Base-by-base conservation (phyloP, 2,329 filamentous ascomycete species). In the Blastomyces percursus region DNA sequence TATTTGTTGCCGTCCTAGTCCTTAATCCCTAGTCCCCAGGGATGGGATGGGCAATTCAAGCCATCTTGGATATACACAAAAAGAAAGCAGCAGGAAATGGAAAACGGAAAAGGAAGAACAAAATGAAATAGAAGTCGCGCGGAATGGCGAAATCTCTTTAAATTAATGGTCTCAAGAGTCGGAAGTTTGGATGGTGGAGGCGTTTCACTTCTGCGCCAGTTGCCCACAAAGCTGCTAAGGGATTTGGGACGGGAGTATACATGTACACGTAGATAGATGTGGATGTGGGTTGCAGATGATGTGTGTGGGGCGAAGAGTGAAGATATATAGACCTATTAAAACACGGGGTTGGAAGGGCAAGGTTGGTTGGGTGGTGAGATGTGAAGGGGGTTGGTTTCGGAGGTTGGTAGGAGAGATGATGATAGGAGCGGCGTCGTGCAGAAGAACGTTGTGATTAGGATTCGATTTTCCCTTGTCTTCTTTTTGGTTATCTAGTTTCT, bases 271-370 rank as follows among this genome's bases (percentile, higher is more conserved):
- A 27, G 21, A 50, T 50, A 50, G 48, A 14, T 50, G 21, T 4
- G 21, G 48, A 27, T 11, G 21, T 50, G 48, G n/a, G 12, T 2
- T 14, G 48, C 14, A 21, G 21, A 50, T 50, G 48, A 1, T 50
- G 48, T 50, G 21, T 27, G 21, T 12, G 48, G 40, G 56, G 35
- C 19, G 69, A 69, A 69, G 71, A 70, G 73, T 69, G 71, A 76
- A 76, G 72, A 50, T 50, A 50, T n/a, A 54, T 54, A 9, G 51
- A 75, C 72, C 71, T 78, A 77, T 67, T 78, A 78, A 78, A 75
- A 78, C 76, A 77, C 67, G 67, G 64, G 64, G 16, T 54, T 59
- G 61, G 66, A 66, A 71, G 73, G 71, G 42, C 24, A 59, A 24
- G 52, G 19, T 54, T 35, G 38, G 38, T 27, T 30, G 2, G 14